Evolutionary conservation across 768 basidiomycete genomes (phyloP), one percentile per base, ranked within the genome.

Genomic region (Macrolepiota fuliginosa): DNA sequence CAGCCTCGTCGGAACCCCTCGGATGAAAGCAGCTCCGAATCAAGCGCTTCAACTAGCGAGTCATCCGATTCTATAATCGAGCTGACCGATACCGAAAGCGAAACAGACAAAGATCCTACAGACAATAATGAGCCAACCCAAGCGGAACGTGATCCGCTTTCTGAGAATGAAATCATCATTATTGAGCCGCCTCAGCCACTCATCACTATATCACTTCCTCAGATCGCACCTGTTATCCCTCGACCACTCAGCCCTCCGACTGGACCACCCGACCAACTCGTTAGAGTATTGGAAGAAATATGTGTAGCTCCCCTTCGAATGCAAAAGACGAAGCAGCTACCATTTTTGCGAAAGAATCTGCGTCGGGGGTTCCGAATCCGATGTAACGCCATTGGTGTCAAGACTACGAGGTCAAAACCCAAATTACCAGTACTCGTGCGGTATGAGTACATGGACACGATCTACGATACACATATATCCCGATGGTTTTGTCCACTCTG

Each of bases 191-290:
- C 67, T 7, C 53, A 61, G 32, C 67, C 67, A 4, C 35, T 35
- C 32, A 65, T 67, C 46, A 62, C 60, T 13, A 66, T 67, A 9
- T 46, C 64, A 4, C 61, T 67, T 9, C 67, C 67, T n/a, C 67
- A 67, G 55, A 64, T 65, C 29, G 35, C 46, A 11, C 60, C 60
- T 1, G 42, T 22, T 25, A 15, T 29, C 29, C 29, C 53, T 40
- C 54, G 12, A 11, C 58, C 29, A 5, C 36, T 11, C 2, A 27
- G 15, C 19, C 32, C 29, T 15, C 39, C 7, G 1, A 13, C 13
- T 6, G 51, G 13, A 40, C 59, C 55, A 3, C 40, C 59, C 15
- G 54, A 55, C 22, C 10, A 46, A 17, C 46, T 56, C 13, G 54
- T 59, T n/a, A 39, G 42, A 46, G 54, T 63, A 3, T 39, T 65